These are phyloP conservation scores for Pleoardoris graminearum DNA, from an alignment of 2,329 filamentous ascomycete genomes.

Conservation along the genomic window DNA sequence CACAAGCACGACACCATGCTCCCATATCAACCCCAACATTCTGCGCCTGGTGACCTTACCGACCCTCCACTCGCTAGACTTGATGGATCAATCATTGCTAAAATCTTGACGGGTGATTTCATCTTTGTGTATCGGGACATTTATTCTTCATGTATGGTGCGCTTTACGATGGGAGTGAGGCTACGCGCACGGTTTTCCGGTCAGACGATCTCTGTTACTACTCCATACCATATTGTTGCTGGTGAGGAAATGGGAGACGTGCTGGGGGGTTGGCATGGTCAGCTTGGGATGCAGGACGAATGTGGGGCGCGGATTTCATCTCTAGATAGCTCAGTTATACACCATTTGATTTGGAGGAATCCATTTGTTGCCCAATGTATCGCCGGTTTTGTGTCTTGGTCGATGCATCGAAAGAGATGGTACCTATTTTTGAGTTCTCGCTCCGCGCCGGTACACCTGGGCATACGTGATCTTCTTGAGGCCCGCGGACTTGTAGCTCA, in stretches of 20 bases:
- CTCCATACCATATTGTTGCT: not conserved
- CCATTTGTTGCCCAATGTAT: not conserved
- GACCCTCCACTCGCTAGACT: not conserved
- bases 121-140: not conserved
- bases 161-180: not conserved
- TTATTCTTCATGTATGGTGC: not conserved
- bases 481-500: no score
- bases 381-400: not conserved
- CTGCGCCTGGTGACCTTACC: not conserved
- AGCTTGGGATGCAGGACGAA: not conserved
- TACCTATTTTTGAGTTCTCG: no score
- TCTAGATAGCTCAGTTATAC: conserved; percentile 2
- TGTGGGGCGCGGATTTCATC: not conserved
- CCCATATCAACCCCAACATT: not conserved
- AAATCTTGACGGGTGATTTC: conserved; percentile 1
- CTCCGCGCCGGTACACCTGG: no score
- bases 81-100: conserved; percentile 3
- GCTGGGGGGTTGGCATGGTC: not conserved
- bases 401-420: no score
- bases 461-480: no score
- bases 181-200: not conserved
- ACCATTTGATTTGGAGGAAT: not conserved
- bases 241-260: not conserved
- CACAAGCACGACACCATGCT: conserved; percentile 5
- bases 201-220: not conserved